phyloP scores from a whole-genome alignment of 2,329 filamentous ascomycete species.

The Paecilomyces sp. region DNA sequence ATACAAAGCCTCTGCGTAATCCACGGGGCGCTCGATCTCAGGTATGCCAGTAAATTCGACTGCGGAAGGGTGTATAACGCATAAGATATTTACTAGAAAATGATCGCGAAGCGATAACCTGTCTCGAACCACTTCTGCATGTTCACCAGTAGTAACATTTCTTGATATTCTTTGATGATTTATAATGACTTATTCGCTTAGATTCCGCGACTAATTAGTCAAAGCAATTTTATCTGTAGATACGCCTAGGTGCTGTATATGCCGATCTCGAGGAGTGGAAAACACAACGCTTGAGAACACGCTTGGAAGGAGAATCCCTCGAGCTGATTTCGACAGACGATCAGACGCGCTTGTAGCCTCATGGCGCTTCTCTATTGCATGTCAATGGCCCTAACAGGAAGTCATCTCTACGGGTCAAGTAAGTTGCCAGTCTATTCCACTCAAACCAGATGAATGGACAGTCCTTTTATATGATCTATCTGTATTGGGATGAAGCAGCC shows the following conservation, averaged over 20 bases:
- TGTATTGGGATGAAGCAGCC: background rate
- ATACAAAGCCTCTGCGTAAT: too few species aligned
- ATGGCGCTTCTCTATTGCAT: conserved; percentile 51
- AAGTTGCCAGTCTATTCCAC: conserved; percentile 33
- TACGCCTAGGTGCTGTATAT: background rate
- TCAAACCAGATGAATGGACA: conserved; percentile 41
- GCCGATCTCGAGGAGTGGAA: background rate
- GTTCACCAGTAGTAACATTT: background rate
- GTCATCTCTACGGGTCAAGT: too few species aligned
- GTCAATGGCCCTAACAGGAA: conserved; percentile 35
- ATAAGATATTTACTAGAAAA: background rate
- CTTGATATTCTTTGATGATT: background rate
- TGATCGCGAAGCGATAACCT: background rate
- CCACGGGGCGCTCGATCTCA: background rate
- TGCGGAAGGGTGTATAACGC: background rate
- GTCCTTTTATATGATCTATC: conserved; percentile 41
- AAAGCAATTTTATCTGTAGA: background rate
- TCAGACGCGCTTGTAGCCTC: conserved; percentile 52
- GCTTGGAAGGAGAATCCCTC: conserved; percentile 46
- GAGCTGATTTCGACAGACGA: conserved; percentile 54
- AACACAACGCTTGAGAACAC: conserved; percentile 28
- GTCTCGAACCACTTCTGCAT: background rate
- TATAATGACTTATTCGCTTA: background rate
- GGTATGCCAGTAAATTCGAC: background rate
- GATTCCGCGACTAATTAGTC: background rate